Base-by-base conservation (phyloP, 1,284 basidiomycete genomes). In the Tilletia caries region DNA sequence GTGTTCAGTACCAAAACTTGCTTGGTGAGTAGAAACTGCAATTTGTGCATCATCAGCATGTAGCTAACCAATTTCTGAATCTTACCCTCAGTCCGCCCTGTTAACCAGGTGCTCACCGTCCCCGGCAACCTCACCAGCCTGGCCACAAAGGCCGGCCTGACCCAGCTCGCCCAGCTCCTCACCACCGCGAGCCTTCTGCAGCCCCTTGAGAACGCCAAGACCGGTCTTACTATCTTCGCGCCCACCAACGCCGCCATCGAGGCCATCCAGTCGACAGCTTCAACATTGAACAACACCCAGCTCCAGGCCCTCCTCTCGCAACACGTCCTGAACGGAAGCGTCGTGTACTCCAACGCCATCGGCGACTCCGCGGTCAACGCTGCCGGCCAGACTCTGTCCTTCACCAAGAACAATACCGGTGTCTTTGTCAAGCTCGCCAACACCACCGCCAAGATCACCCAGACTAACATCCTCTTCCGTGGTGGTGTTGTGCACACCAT, bases 401-500 rank as follows among this genome's bases (percentile, higher is more conserved):
- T n/a, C 29, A 62, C 58, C 58, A 62, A 62, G 58, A 62, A 62
- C 58, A 29, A 62, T 3, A 62, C 58, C 0, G 91, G 91, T 2
- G 83, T 86, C 0, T 92, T 85, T 79, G 88, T 92, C 68, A 86
- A 84, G 27, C 86, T 84, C 13, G 87, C 87, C 33, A 87, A 87
- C 60, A 84, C 86, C 10, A 87, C 86, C 20, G 89, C 89, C 10
- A 83, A 83, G 73, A 88, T 92, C 76, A 79, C 90, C 29, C 85
- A 86, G 67, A 84, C 88, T 29, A 90, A 92, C 79, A 85, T 91
- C 8, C 85, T 92, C 74, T 83, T 88, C 32, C 80, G 86, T 34
- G 92, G 92, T 75, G 91, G 91, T 70, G 91, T 92, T 29, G 79
- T 91, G 6, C 90, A 92, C 80, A 82, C 83, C 65, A 88, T 92